Evolutionary conservation across 2,329 filamentous ascomycete species (phyloP).

Genomic region (Hymenoscyphus infarciens): DNA sequence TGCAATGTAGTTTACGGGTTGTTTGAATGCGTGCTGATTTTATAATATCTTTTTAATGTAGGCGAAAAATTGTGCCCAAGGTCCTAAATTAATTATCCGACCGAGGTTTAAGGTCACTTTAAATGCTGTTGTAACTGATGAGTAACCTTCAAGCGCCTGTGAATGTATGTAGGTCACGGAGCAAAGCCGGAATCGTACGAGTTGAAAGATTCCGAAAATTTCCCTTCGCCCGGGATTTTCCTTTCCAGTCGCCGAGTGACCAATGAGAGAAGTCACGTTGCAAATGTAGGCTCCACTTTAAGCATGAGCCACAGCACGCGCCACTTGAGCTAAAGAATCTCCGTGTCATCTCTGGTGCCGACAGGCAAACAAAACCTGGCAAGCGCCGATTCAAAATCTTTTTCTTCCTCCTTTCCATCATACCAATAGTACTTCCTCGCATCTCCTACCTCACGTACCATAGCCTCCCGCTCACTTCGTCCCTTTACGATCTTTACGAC

Average conservation of each 20-base stretch:
- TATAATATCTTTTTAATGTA: too few species aligned
- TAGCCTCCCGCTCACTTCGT: constrained; percentile 13
- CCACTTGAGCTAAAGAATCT: background rate
- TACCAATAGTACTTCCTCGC: constrained; percentile 16
- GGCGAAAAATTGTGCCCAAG: too few species aligned
- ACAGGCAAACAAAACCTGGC: constrained; percentile 6
- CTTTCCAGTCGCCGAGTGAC: background rate
- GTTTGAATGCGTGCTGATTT: too few species aligned
- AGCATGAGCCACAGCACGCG: background rate
- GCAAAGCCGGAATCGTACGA: background rate
- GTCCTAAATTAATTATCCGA: too few species aligned
- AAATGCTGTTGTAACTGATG: too few species aligned
- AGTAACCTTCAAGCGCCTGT: too few species aligned
- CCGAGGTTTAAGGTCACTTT: too few species aligned
- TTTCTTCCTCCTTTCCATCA: constrained; percentile 13
- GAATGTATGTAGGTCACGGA: too few species aligned
- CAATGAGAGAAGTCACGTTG: background rate
- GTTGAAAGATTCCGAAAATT: background rate
- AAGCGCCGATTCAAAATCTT: constrained; percentile 7
- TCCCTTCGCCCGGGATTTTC: background rate
- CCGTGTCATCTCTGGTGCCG: constrained; percentile 2
- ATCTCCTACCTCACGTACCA: constrained; percentile 4
- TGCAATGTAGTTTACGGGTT: too few species aligned
- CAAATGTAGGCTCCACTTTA: background rate
- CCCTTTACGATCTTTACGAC: constrained; percentile 14